Base-by-base conservation (phyloP, 768 basidiomycete species). In the Suillus brevipes region DNA sequence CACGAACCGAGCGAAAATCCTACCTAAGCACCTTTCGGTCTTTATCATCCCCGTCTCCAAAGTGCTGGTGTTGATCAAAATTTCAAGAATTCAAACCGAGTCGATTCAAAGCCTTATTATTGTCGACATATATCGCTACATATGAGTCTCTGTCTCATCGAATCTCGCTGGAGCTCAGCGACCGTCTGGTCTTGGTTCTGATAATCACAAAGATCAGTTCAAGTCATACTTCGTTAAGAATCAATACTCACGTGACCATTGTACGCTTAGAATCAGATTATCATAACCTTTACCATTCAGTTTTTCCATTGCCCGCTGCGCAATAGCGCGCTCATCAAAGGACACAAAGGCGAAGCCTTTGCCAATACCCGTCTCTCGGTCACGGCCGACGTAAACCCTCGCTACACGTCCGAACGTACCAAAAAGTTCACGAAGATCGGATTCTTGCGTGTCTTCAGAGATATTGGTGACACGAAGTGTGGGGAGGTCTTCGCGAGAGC, bases 311-410 rank as follows among this genome's bases (percentile, higher is more conserved):
- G 97, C 97, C 73, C 82, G 85, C 78, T 97, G 92, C 23, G 94
- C 97, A 61, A 83, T 80, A 13, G 85, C 81, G 73, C 84, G 83
- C 18, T 90, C 89, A 74, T 99, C 97, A 72, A 97, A 99, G 75
- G 91, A 94, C 63, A 99, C 96, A 71, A 99, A 99, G 18, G 96
- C 97, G 75, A 97, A 97, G 58, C 97, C 97, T 78, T 97, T 97
- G 64, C 95, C 95, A 25, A 91, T 85, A 55, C 96, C 94, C 10
- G 97, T 98, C 72, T 97, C 96, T 61, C 94, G 84, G 75, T 99
- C 97, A 53, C 92, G 84, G 31, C 97, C 97, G 56, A 99, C 92
- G 77, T 95, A 98, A 60, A 98, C 95, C 61, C 97, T 81, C 40
- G 88, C 89, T 42, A 96, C 90, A 18, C 90, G 83, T 0, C 95